These are phyloP conservation scores for Colletotrichum sp. DNA, from an alignment of 2,329 filamentous ascomycete genomes.

Conservation along the genomic window DNA sequence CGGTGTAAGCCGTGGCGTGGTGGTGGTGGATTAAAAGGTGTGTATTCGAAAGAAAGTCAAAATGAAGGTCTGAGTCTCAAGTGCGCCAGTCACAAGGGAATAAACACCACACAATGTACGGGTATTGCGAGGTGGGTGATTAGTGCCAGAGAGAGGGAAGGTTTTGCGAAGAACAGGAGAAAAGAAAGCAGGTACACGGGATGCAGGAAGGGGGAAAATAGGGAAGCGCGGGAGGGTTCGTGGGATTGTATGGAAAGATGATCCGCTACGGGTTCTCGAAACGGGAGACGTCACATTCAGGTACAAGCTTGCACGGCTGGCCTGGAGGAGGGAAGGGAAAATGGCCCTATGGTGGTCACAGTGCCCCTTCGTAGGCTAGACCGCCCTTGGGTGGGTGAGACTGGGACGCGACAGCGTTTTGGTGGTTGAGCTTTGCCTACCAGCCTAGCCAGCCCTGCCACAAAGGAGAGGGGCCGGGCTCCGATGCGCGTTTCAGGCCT, in stretches of 20 bases:
- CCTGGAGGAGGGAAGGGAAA: constrained; percentile 22
- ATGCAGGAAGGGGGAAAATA: constrained; percentile 11
- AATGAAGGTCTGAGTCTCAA: constrained; percentile 20
- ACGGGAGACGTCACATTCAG: constrained; percentile 30
- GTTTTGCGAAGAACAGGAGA: constrained; percentile 5
- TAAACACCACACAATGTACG: constrained; percentile 22
- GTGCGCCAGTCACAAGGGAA: constrained; percentile 24
- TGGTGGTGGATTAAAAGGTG: constrained; percentile 6
- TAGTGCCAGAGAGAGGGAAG: background rate
- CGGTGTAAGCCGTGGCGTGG: constrained; percentile 7
- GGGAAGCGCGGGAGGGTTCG: background rate
- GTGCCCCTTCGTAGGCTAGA: constrained; percentile 17
- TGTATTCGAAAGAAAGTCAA: constrained; percentile 3
- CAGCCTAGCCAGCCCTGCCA: background rate
- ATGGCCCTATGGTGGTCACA: constrained; percentile 18
- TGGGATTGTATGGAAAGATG: constrained; percentile 7
- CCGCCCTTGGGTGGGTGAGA: constrained; percentile 17
- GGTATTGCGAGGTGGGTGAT: background rate
- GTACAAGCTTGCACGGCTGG: background rate
- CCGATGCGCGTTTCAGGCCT: constrained; percentile 21
- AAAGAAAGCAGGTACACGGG: background rate
- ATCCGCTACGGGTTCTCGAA: constrained; percentile 26
- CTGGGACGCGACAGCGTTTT: constrained; percentile 12
- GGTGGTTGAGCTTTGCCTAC: constrained; percentile 2
- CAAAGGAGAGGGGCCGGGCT: constrained; percentile 3